Base-by-base conservation (phyloP, 2,329 filamentous ascomycete species). In the Fusarium succisae region DNA sequence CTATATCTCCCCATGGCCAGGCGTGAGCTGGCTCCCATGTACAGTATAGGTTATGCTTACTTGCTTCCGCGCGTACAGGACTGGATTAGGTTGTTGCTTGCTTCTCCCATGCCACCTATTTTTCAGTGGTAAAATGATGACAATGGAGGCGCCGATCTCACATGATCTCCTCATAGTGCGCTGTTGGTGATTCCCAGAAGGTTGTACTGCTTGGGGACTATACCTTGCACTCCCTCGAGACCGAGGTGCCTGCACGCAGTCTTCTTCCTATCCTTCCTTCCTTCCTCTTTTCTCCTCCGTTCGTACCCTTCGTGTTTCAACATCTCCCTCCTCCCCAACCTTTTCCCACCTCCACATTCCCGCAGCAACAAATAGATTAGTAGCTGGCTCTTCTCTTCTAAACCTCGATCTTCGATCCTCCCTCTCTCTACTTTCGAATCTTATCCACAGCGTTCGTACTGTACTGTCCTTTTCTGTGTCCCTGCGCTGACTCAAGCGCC, bases 101-200 rank as follows among this genome's bases (percentile, higher is more conserved):
- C 56, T 65, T 53, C 56, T 59, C 53, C 61, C 64, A 67, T 61
- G 57, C 47, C 28, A 45, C 56, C 44, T 62, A 48, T 56, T 50
- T 64, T 62, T 51, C 58, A 57, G 59, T 63, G 61, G 48, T 67
- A 73, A 65, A 66, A 68, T 59, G 62, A 64, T 41, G 62, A 67
- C 63, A 57, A 74, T 60, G 44, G 45, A 66, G 59, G 30, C 17
- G 76, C 69, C 73, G 75, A 77, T 77, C 75, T 76, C 69, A 66
- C 60, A 75, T 73, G 61, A 59, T 60, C 45, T 62, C 69, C 64
- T 59, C 58, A 53, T 60, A 58, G 59, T 55, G 70, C 44, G 59
- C 41, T 66, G 54, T 73, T 63, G 47, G 53, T 67, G 66, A 67
- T 71, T 66, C 73, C 47, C 41, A 73, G 44, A 48, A 58, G 66